phyloP scores from a whole-genome alignment of 768 basidiomycete species.

The Phaffia tasmanica region DNA sequence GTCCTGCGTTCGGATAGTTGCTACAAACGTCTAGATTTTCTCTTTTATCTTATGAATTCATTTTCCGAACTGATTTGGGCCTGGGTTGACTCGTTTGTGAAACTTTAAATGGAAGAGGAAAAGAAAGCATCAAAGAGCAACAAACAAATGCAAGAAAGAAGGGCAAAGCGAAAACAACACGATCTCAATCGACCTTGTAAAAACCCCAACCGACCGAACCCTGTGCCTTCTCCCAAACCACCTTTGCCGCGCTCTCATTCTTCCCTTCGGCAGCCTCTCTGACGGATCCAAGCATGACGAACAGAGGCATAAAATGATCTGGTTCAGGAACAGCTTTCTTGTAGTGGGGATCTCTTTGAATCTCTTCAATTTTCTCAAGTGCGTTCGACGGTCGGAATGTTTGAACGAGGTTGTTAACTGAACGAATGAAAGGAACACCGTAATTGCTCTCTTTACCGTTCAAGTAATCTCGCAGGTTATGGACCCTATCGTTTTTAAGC shows the following conservation, averaged over 20 bases:
- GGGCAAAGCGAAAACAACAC: no score
- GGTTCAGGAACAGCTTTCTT: background rate
- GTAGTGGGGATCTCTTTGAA: background rate
- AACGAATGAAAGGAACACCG: background rate
- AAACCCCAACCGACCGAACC: constrained; percentile 20
- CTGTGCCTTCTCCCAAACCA: background rate
- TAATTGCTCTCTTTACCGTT: no score
- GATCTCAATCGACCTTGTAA: constrained; percentile 9
- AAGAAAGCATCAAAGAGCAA: no score
- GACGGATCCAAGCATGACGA: constrained; percentile 17
- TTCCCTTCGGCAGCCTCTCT: background rate
- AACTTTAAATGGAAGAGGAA: no score
- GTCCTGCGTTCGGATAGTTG: no score
- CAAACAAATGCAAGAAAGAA: no score
- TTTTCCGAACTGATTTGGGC: no score
- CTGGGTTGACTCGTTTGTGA: no score
- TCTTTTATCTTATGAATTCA: no score
- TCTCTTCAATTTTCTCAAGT: background rate
- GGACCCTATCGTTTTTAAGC: constrained; percentile 3
- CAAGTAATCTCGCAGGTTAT: constrained; percentile 20
- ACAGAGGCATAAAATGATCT: constrained; percentile 14
- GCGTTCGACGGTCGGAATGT: background rate
- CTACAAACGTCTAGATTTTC: no score
- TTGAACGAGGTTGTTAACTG: background rate
- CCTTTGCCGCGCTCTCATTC: background rate